These are phyloP conservation scores for Corylus avellana DNA, from an alignment of 306 rosid species.

Conservation along the genomic window DNA sequence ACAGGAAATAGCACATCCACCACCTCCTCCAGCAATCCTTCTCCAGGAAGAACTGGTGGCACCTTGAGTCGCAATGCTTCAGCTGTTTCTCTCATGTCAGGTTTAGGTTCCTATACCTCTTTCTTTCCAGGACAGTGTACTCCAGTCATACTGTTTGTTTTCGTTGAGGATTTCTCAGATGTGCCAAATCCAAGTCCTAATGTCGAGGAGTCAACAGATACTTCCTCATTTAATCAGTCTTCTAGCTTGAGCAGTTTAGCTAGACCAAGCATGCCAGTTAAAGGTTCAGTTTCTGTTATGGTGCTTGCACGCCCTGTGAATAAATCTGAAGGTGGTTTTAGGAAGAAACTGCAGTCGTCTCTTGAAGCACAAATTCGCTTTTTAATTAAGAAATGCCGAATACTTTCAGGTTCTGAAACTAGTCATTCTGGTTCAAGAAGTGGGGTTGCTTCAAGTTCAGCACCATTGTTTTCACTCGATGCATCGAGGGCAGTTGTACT, in stretches of 20 bases:
- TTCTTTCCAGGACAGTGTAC: conserved; percentile 95
- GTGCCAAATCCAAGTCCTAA: conserved; percentile 43
- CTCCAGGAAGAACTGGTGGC: conserved; percentile 69
- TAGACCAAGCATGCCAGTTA: conserved; percentile 58
- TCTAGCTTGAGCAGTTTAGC: conserved; percentile 52
- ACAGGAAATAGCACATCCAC: conserved; percentile 43
- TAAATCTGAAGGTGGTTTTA: conserved; percentile 74
- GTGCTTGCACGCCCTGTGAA: conserved; percentile 86
- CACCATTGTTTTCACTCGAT: conserved; percentile 82
- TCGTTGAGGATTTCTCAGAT: conserved; percentile 72
- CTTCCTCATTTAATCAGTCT: conserved; percentile 49
- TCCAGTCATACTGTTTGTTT: conserved; percentile 80
- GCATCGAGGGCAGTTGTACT: conserved; percentile 80
- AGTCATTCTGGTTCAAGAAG: conserved; percentile 66
- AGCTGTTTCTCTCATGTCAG: conserved; percentile 74
- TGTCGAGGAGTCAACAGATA: conserved; percentile 62
- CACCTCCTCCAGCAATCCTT: conserved; percentile 48
- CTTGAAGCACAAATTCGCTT: conserved; percentile 88
- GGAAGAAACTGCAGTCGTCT: conserved; percentile 83
- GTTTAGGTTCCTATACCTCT: conserved; percentile 85
- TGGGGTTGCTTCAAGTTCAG: conserved; percentile 52
- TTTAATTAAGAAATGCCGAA: conserved; percentile 76
- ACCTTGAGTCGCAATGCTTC: conserved; percentile 64
- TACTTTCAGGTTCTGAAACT: conserved; percentile 65
- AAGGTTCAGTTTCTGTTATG: conserved; percentile 82